These are phyloP conservation scores for Zygoascus biomembranicola DNA, from an alignment of 805 yeast genomes.

Conservation along the genomic window DNA sequence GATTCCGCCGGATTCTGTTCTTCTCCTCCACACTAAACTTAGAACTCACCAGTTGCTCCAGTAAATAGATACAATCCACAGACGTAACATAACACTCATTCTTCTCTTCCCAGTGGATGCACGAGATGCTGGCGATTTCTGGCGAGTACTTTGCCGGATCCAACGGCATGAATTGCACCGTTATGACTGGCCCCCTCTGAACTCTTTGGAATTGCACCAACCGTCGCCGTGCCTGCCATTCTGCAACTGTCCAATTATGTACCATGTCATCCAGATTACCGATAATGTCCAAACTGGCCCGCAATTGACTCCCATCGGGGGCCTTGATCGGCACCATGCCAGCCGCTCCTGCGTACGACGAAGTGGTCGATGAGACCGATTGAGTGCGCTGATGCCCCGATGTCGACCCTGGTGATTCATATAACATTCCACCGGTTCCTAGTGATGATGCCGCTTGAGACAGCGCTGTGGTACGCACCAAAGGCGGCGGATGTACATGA, in stretches of 20 bases:
- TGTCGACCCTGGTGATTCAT: constrained; percentile 1
- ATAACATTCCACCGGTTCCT: background rate
- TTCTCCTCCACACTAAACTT: constrained; percentile 61
- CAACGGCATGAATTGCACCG: constrained; percentile 34
- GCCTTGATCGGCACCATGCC: constrained; percentile 1
- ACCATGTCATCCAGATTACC: constrained; percentile 32
- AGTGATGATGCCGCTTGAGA: constrained; percentile 10
- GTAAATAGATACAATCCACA: constrained; percentile 50
- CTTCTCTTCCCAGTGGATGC: constrained; percentile 49
- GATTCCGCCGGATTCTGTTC: constrained; percentile 57
- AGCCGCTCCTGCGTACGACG: background rate
- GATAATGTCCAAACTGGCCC: constrained; percentile 24
- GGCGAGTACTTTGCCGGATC: constrained; percentile 30
- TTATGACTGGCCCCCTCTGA: constrained; percentile 29
- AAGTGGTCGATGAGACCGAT: background rate
- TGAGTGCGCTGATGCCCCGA: background rate
- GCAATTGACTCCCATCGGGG: constrained; percentile 5
- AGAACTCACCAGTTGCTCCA: constrained; percentile 47
- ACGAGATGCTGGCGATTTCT: constrained; percentile 43
- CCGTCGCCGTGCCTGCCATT: constrained; percentile 36
- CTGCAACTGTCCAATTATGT: constrained; percentile 40
- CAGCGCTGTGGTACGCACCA: constrained; percentile 21
- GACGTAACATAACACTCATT: constrained; percentile 49
- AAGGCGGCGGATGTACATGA: constrained; percentile 13
- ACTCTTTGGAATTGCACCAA: constrained; percentile 40